Evolutionary conservation across 2,329 filamentous ascomycete genomes (phyloP).

Genomic region (Paracoccidioides lutzii): DNA sequence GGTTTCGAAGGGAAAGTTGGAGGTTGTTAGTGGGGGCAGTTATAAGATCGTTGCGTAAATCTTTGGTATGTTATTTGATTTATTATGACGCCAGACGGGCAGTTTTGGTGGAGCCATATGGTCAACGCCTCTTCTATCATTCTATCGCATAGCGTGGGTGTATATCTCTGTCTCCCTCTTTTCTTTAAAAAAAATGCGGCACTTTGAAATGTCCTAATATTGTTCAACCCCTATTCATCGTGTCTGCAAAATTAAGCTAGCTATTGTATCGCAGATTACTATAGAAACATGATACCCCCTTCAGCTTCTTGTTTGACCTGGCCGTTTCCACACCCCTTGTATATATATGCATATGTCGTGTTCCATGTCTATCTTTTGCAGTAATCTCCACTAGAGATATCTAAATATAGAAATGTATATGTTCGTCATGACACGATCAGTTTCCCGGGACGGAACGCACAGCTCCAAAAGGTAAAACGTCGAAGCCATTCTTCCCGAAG

Average conservation of each 20-base stretch:
- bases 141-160: background rate
- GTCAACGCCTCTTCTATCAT: background rate
- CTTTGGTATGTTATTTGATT: background rate
- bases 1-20: slow-evolving; percentile 57
- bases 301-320: background rate
- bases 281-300: background rate
- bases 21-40: slow-evolving; percentile 52
- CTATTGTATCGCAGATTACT: background rate
- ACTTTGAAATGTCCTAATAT: background rate
- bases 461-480: background rate
- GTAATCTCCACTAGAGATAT: background rate
- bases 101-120: background rate
- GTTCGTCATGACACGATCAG: too few species aligned
- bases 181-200: too few species aligned
- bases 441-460: background rate
- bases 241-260: background rate
- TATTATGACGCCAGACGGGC: background rate
- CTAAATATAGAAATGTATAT: background rate
- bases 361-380: background rate
- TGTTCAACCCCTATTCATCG: background rate
- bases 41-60: slow-evolving; percentile 40
- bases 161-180: background rate
- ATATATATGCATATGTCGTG: background rate
- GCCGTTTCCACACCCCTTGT: background rate
- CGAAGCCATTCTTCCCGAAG: background rate